Evolutionary conservation across 805 yeast genomes (phyloP).

Genomic region (Hanseniaspora mollemarum): DNA sequence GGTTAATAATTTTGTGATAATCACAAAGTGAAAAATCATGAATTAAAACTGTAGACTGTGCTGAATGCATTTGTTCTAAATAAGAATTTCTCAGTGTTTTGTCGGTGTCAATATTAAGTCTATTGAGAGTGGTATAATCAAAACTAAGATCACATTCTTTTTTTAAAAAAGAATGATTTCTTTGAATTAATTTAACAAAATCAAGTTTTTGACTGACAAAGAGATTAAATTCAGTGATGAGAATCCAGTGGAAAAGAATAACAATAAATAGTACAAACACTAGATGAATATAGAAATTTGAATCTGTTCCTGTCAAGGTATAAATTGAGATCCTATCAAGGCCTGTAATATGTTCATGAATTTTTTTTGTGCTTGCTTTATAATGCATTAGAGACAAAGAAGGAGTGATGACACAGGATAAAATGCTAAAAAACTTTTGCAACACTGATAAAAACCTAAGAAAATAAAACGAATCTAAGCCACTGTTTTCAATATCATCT

Average conservation of each 20-base stretch:
- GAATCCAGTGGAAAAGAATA: slow-evolving; percentile 42
- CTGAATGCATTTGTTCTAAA: slow-evolving; percentile 1
- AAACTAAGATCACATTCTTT: too few species aligned
- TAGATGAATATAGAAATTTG: slow-evolving; percentile 50
- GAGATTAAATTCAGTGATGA: slow-evolving; percentile 45
- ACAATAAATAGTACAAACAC: slow-evolving; percentile 46
- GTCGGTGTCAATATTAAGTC: not conserved
- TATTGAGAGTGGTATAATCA: too few species aligned
- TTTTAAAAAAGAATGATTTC: slow-evolving; percentile 20
- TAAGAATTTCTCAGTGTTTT: slow-evolving; percentile 21
- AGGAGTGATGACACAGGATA: slow-evolving; percentile 47
- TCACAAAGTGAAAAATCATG: slow-evolving; percentile 15
- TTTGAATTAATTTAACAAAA: slow-evolving; percentile 27
- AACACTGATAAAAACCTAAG: slow-evolving; percentile 48
- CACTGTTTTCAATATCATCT: slow-evolving; percentile 37
- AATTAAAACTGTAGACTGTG: slow-evolving; percentile 2
- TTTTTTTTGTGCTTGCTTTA: slow-evolving; percentile 9
- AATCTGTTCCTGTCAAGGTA: slow-evolving; percentile 46
- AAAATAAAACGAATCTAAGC: slow-evolving; percentile 67
- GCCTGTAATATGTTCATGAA: slow-evolving; percentile 30
- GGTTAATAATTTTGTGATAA: slow-evolving; percentile 20
- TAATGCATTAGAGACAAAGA: slow-evolving; percentile 55
- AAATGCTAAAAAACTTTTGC: slow-evolving; percentile 38
- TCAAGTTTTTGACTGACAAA: slow-evolving; percentile 41
- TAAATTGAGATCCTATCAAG: slow-evolving; percentile 63